A percentile compares a stretch with the other conserved stretches of the same genome.
These are phyloP conservation scores for Termitomyces sp. DNA, from an alignment of 768 basidiomycete genomes.

Conservation along the genomic window DNA sequence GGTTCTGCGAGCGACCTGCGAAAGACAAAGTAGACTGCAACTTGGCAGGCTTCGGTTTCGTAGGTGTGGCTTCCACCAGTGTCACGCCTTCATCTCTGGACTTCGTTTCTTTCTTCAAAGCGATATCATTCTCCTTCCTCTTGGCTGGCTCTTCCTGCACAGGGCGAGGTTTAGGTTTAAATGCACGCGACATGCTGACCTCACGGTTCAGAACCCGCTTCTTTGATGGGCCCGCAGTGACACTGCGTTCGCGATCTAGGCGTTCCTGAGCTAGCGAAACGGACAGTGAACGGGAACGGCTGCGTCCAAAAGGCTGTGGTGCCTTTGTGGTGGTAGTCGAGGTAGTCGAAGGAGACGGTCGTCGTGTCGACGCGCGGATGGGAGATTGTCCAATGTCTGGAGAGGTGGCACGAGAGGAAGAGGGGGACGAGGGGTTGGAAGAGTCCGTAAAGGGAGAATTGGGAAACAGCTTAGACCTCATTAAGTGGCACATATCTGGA, in stretches of 20 bases:
- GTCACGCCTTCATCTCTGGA: conserved; percentile 27
- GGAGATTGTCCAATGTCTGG: conserved; percentile 13
- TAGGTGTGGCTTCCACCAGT: conserved; percentile 54
- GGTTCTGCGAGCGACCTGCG: not conserved
- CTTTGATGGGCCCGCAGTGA: conserved; percentile 28
- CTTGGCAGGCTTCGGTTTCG: conserved; percentile 15
- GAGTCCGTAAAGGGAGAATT: conserved; percentile 57
- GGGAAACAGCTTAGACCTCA: conserved; percentile 64
- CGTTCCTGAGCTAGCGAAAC: conserved; percentile 64
- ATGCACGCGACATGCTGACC: conserved; percentile 71
- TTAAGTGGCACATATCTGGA: conserved; percentile 48
- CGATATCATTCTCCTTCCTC: conserved; percentile 7
- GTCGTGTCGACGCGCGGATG: conserved; percentile 2
- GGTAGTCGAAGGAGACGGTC: conserved; percentile 19
- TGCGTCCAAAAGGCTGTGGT: conserved; percentile 24
- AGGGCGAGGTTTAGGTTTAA: conserved; percentile 34
- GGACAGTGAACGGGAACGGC: conserved; percentile 59
- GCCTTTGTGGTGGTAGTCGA: conserved; percentile 13
- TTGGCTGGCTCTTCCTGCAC: conserved; percentile 10
- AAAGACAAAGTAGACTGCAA: conserved; percentile 10
- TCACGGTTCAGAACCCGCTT: conserved; percentile 60
- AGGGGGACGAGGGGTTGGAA: conserved; percentile 32
- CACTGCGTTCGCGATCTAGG: conserved; percentile 28
- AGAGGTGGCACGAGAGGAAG: conserved; percentile 26
- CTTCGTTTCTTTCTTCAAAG: conserved; percentile 4